Evolutionary conservation across 2,329 filamentous ascomycete genomes (phyloP).

Genomic region (Botrytis aclada): DNA sequence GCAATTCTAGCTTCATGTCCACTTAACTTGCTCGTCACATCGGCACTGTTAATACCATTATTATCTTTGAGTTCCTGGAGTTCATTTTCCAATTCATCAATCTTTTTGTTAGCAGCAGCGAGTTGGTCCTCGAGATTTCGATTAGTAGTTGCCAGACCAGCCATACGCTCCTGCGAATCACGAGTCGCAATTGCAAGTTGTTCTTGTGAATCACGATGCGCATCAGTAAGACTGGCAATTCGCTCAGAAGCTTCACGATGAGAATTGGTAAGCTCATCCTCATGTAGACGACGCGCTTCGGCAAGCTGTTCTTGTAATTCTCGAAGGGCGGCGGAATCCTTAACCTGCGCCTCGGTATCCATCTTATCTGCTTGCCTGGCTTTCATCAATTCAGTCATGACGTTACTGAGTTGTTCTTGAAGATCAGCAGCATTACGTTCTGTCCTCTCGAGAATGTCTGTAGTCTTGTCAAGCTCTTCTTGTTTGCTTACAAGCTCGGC

Average conservation of each 20-base stretch:
- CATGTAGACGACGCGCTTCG: slow-evolving; percentile 19
- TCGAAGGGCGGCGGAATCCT: slow-evolving; percentile 28
- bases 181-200: slow-evolving; percentile 9
- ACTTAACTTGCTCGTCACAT: slow-evolving; percentile 33
- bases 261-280: slow-evolving; percentile 11
- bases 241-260: slow-evolving; percentile 18
- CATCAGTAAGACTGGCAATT: slow-evolving; percentile 9
- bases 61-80: slow-evolving; percentile 35
- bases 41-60: slow-evolving; percentile 31
- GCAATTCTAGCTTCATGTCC: slow-evolving; percentile 33
- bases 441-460: slow-evolving; percentile 37
- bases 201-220: slow-evolving; percentile 2
- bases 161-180: slow-evolving; percentile 17
- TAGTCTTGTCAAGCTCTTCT: slow-evolving; percentile 51
- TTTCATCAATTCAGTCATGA: slow-evolving; percentile 39
- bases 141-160: slow-evolving; percentile 10
- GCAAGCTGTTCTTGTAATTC: slow-evolving; percentile 25
- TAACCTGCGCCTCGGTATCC: slow-evolving; percentile 27
- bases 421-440: slow-evolving; percentile 37
- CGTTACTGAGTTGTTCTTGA: slow-evolving; percentile 35
- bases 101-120: slow-evolving; percentile 32
- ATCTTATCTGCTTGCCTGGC: slow-evolving; percentile 29
- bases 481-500: slow-evolving; percentile 58
- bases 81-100: slow-evolving; percentile 36
- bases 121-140: slow-evolving; percentile 13